Conservation (phyloP, 2,329 filamentous ascomycete species). For the Calonectria ilicicola region DNA sequence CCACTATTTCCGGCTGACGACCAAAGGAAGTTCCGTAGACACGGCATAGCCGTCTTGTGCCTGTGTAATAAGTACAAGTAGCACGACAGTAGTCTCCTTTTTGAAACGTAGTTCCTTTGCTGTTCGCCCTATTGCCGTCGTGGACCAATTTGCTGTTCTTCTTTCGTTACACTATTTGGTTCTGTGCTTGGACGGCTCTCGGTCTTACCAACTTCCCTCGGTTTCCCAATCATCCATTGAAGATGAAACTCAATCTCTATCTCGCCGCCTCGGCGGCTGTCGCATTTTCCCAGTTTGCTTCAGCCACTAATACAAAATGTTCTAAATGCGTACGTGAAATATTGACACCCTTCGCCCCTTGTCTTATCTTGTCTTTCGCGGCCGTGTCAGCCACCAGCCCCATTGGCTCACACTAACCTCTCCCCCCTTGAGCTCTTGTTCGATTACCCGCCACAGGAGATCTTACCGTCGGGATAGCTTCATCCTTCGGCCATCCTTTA, state of each 20-base stretch:
- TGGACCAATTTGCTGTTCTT: not conserved
- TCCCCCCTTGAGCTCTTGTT: not conserved
- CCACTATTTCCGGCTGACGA: not conserved
- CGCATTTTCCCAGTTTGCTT: not conserved
- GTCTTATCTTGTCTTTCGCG: not conserved
- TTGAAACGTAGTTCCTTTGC: not conserved
- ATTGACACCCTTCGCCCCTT: not conserved
- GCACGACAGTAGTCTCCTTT: not conserved
- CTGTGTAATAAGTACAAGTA: slow-evolving; percentile 1
- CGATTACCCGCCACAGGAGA: not conserved
- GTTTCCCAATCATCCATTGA: not conserved
- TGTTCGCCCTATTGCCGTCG: not conserved
- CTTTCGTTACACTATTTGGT: not conserved
- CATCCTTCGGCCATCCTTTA: not conserved
- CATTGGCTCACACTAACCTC: not conserved
- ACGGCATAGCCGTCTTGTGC: not conserved
- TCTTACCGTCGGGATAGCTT: not conserved
- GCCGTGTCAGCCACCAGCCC: not conserved
- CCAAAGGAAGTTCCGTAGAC: not conserved
- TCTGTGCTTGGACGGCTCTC: not conserved
- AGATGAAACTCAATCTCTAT: slow-evolving; percentile 2
- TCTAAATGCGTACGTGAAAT: slow-evolving; percentile 10
- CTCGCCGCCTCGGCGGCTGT: not conserved
- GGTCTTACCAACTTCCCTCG: not conserved
- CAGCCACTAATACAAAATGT: not conserved